Evolutionary conservation across 306 rosid species (phyloP).

Genomic region (Acmispon strigosus): DNA sequence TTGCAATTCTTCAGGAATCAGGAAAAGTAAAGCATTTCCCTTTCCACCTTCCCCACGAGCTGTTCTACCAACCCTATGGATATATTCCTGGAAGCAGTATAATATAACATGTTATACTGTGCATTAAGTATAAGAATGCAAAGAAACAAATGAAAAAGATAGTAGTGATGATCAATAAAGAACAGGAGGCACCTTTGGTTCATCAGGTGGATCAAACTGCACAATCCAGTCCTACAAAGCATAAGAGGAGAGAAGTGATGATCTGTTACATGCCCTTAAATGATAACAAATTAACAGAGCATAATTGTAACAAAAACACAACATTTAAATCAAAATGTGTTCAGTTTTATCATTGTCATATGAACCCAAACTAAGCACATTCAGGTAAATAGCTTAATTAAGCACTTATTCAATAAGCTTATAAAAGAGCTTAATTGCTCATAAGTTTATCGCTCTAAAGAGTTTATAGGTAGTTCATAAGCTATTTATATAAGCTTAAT

Average conservation of each 20-base stretch:
- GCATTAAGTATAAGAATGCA: neutral
- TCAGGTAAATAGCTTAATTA: too few relatives aligned
- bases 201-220: slow-evolving; percentile 99
- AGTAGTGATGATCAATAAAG: neutral
- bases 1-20: slow-evolving; percentile 72
- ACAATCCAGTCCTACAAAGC: slow-evolving; percentile 93
- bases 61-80: slow-evolving; percentile 97
- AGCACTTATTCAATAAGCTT: too few relatives aligned
- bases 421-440: too few relatives aligned
- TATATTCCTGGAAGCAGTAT: slow-evolving; percentile 64
- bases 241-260: neutral
- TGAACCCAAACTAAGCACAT: neutral
- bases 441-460: too few relatives aligned
- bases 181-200: slow-evolving; percentile 64
- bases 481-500: too few relatives aligned
- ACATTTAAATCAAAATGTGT: neutral
- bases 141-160: neutral
- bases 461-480: too few relatives aligned
- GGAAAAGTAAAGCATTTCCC: slow-evolving; percentile 82
- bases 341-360: neutral
- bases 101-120: neutral
- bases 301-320: neutral
- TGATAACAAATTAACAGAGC: slow-evolving; percentile 5
- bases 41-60: slow-evolving; percentile 96
- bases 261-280: neutral